phyloP scores from a whole-genome alignment of 2,329 filamentous ascomycete genomes.

The Aspergillus sp. region DNA sequence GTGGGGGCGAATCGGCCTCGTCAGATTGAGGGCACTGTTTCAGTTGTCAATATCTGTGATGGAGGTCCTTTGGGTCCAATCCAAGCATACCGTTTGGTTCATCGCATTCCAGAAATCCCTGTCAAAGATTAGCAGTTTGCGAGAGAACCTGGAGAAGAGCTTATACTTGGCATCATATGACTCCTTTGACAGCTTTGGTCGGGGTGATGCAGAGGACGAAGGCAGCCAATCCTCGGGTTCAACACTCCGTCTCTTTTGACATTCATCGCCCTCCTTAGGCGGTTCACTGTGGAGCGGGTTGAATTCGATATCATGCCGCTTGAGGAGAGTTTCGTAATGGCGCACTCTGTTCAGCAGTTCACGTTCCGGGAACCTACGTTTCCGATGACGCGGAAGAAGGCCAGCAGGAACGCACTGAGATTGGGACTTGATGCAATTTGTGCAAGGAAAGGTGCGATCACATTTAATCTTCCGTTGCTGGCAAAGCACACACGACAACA shows the following conservation, averaged over 20 bases:
- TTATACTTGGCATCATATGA: slow-evolving; percentile 18
- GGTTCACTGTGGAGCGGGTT: slow-evolving; percentile 54
- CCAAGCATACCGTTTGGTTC: slow-evolving; percentile 40
- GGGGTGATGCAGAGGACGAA: neutral
- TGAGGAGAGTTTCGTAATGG: slow-evolving; percentile 66
- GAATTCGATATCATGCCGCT: slow-evolving; percentile 67
- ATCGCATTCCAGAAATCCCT: slow-evolving; percentile 52
- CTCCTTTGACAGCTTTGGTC: neutral
- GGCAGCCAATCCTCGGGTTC: neutral
- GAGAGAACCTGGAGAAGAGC: neutral
- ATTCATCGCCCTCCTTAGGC: neutral
- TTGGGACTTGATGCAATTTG: slow-evolving; percentile 64
- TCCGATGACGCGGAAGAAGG: slow-evolving; percentile 53
- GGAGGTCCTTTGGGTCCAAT: neutral
- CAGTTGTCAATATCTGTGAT: slow-evolving; percentile 8
- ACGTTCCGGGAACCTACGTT: slow-evolving; percentile 65
- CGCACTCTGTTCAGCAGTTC: slow-evolving; percentile 69
- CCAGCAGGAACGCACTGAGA: slow-evolving; percentile 54
- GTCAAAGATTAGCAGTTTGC: slow-evolving; percentile 17
- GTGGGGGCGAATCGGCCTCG: slow-evolving; percentile 28
- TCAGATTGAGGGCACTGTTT: slow-evolving; percentile 15
- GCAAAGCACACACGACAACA: slow-evolving; percentile 63
- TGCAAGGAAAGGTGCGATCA: slow-evolving; percentile 70
- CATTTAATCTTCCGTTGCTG: slow-evolving; percentile 76
- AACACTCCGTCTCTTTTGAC: neutral